Conservation (phyloP, 768 basidiomycete genomes). For the Nidula microcarpa region DNA sequence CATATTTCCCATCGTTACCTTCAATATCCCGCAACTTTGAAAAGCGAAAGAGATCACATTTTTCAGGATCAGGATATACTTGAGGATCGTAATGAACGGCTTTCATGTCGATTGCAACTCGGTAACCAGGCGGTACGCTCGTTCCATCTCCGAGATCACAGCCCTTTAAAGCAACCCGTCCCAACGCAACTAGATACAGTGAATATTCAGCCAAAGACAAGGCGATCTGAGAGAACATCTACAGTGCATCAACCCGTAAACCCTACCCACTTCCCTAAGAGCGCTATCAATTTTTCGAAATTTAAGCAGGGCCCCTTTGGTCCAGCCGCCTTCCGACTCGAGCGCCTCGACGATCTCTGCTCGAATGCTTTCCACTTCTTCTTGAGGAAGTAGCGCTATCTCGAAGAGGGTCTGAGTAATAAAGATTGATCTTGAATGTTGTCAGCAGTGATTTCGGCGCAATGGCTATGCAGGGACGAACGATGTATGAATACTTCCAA, state of each 20-base stretch:
- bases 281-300: slow-evolving; percentile 32
- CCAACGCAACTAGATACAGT: slow-evolving; percentile 21
- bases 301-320: slow-evolving; percentile 24
- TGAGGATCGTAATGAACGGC: slow-evolving; percentile 29
- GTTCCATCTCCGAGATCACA: slow-evolving; percentile 27
- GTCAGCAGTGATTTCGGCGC: not conserved
- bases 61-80: slow-evolving; percentile 28
- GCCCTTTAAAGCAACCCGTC: slow-evolving; percentile 20
- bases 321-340: slow-evolving; percentile 32
- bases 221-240: too few species aligned
- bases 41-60: slow-evolving; percentile 32
- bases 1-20: slow-evolving; percentile 24
- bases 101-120: slow-evolving; percentile 29
- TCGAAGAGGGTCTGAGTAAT: slow-evolving; percentile 31
- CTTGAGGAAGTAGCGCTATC: slow-evolving; percentile 21
- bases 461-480: slow-evolving; percentile 9
- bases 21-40: slow-evolving; percentile 25
- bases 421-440: slow-evolving; percentile 25
- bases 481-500: slow-evolving; percentile 37
- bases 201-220: too few species aligned
- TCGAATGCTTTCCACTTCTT: slow-evolving; percentile 25
- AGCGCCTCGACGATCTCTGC: slow-evolving; percentile 26
- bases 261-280: slow-evolving; percentile 29
- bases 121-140: slow-evolving; percentile 24
- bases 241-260: slow-evolving; percentile 31